Base-by-base conservation (phyloP, 2,329 filamentous ascomycete genomes). In the Penicillium corylophilum region DNA sequence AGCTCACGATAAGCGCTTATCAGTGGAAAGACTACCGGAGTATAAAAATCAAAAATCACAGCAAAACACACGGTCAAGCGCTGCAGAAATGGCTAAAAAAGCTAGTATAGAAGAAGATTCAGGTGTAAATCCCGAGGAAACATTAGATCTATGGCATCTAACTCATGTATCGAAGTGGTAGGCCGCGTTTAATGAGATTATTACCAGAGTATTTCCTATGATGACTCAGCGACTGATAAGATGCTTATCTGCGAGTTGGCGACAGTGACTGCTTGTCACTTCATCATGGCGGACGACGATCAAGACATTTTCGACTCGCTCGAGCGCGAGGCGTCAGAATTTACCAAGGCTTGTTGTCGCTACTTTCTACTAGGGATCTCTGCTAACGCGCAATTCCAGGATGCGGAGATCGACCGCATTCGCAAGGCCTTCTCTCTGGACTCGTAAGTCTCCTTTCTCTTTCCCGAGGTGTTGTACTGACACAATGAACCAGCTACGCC, bases 351-450 rank as follows among this genome's bases (percentile, higher is more conserved):
- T 63, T 65, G 71, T 35, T 15, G 7, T 5, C 36, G 3, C 8
- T 31, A 33, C 24, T 13, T 5, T 24, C 16, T 42, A 31, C 36
- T 41, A 45, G 38, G 20, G 18, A 43, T 38, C 38, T 43, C 39
- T 36, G 49, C 60, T 67, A 41, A 65, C 56, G 50, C 41, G 36
- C 46, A 47, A 57, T 44, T 20, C 4, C 59, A 95, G 89, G 94
- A 97, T 81, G 87, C 88, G 53, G 93, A 97, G 71, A 97, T 97
- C 65, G 90, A 95, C 68, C 88, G 93, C 64, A 99, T 99, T 62
- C 81, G 95, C 61, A 88, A 88, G 66, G 89, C 92, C 43, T 99
- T 99, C 74, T 85, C 88, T 64, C 84, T 88, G 63, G 85, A 90
- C 73, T 83, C 86, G 80, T 83, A 73, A 71, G 79, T 74, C 39